These are phyloP conservation scores for Colletotrichum abscissum DNA, from an alignment of 2,329 filamentous ascomycete species.

Conservation along the genomic window DNA sequence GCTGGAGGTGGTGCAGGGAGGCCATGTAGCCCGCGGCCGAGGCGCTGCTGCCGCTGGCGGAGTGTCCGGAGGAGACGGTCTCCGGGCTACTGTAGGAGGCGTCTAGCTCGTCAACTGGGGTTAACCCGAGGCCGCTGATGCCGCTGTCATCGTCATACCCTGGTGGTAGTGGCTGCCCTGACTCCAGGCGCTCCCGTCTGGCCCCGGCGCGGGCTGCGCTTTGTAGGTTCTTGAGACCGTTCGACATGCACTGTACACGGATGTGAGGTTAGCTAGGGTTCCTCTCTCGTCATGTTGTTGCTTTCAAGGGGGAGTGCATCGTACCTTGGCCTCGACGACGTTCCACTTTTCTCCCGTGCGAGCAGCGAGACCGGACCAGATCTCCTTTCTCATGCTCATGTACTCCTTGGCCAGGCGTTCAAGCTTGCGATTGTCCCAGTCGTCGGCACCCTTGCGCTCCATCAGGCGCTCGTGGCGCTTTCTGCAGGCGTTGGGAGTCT, in stretches of 20 bases:
- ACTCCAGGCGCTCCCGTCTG: conserved; percentile 72
- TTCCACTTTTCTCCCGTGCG: conserved; percentile 86
- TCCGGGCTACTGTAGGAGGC: conserved; percentile 67
- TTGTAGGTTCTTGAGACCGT: conserved; percentile 84
- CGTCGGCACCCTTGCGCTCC: conserved; percentile 78
- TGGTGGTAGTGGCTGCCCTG: conserved; percentile 51
- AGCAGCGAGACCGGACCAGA: conserved; percentile 82
- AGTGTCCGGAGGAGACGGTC: conserved; percentile 57
- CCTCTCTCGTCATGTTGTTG: neutral
- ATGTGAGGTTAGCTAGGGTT: conserved; percentile 32
- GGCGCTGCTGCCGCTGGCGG: conserved; percentile 50
- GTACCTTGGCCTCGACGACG: conserved; percentile 72
- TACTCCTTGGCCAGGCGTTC: conserved; percentile 82
- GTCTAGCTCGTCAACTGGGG: conserved; percentile 69
- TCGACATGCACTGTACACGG: conserved; percentile 78
- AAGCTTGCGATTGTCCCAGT: conserved; percentile 82
- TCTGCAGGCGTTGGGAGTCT: conserved; percentile 86
- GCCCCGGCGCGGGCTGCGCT: conserved; percentile 74
- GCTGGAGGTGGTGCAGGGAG: conserved; percentile 43
- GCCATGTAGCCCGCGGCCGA: conserved; percentile 43
- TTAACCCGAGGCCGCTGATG: conserved; percentile 71
- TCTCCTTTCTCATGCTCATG: conserved; percentile 81
- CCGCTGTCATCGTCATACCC: conserved; percentile 78
- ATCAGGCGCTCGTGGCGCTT: conserved; percentile 89
- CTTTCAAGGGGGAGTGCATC: conserved; percentile 33